Conservation (phyloP, 352 stramenopile genomes). For the Globisporangium uncinulatum region DNA sequence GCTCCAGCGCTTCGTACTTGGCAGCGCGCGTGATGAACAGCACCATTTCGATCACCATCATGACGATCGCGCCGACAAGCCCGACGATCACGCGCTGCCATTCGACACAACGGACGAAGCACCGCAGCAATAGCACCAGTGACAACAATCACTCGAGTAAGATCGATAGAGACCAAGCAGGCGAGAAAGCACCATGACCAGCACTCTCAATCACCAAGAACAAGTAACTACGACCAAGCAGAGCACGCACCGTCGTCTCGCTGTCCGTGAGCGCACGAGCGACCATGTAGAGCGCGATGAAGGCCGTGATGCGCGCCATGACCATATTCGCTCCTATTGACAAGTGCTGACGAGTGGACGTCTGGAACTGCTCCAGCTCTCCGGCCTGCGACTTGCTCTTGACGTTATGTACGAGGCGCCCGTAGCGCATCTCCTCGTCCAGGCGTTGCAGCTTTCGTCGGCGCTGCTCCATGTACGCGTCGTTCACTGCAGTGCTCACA, state of each 20-base stretch:
- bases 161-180: too few species aligned
- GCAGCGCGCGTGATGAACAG: constrained; percentile 74
- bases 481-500: background rate
- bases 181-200: too few species aligned
- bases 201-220: too few species aligned
- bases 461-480: constrained; percentile 39
- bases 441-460: constrained; percentile 61
- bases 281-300: constrained; percentile 75
- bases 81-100: constrained; percentile 56
- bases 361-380: constrained; percentile 58
- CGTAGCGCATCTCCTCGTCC: constrained; percentile 79
- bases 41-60: constrained; percentile 88
- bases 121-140: too few species aligned
- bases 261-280: constrained; percentile 58
- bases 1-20: constrained; percentile 62
- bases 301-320: constrained; percentile 70
- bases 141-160: too few species aligned
- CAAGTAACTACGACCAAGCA: background rate
- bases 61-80: constrained; percentile 64
- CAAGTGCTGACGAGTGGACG: constrained; percentile 66
- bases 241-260: constrained; percentile 60
- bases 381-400: constrained; percentile 32
- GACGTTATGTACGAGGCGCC: constrained; percentile 68
- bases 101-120: too few species aligned
- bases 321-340: constrained; percentile 86